Percentiles rank a stretch among this genome's conserved stretches.
Conservation (phyloP, 805 yeast species). For the Candida chauliodis region DNA sequence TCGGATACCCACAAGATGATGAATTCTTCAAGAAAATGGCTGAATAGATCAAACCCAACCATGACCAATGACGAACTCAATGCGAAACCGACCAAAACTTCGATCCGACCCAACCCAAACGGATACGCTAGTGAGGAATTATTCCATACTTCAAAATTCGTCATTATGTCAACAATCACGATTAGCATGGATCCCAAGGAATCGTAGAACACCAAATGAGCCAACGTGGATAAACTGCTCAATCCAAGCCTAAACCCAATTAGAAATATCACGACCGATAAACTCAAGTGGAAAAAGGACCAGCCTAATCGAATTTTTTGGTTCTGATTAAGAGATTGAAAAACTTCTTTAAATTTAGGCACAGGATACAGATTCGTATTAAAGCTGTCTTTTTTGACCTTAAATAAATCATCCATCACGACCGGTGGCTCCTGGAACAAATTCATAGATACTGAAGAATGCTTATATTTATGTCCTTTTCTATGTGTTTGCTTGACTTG, state of each 20-base stretch:
- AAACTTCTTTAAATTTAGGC: conserved; percentile 65
- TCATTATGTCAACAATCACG: conserved; percentile 71
- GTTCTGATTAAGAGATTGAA: conserved; percentile 51
- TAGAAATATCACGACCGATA: conserved; percentile 54
- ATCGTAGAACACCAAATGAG: conserved; percentile 87
- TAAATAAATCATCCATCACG: conserved; percentile 10
- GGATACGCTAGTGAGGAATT: conserved; percentile 79
- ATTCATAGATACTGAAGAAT: conserved; percentile 94
- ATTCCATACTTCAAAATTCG: conserved; percentile 93
- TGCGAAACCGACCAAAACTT: conserved; percentile 85
- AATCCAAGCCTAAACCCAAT: conserved; percentile 57
- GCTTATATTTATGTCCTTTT: conserved; percentile 93
- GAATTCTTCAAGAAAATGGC: conserved; percentile 81
- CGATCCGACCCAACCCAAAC: conserved; percentile 89
- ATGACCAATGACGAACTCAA: conserved; percentile 78
- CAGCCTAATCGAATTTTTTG: conserved; percentile 61
- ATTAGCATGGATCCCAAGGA: conserved; percentile 70
- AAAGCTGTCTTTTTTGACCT: conserved; percentile 46
- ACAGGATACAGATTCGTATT: conserved; percentile 67
- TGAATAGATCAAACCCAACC: conserved; percentile 85
- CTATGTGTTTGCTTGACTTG: conserved; percentile 61
- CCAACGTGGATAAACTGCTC: conserved; percentile 66
- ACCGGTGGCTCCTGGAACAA: conserved; percentile 85
- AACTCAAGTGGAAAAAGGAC: conserved; percentile 53
- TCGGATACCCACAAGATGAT: conserved; percentile 39